phyloP scores from a whole-genome alignment of 2,329 filamentous ascomycete genomes.

The Alternaria gansuensis region DNA sequence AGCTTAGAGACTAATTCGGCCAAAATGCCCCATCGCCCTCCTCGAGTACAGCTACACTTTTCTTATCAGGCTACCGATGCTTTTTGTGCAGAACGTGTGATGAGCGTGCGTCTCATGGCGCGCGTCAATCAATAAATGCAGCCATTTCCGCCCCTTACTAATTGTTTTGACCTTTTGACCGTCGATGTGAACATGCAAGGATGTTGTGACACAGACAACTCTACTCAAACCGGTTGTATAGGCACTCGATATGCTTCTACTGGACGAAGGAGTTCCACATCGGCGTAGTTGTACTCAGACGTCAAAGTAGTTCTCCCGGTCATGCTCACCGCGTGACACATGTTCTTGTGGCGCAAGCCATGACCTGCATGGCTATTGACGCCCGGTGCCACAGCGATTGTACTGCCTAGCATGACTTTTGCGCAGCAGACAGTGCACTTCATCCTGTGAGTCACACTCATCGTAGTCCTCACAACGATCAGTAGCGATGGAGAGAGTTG shows the following conservation, averaged over 20 bases:
- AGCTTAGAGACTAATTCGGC: background rate
- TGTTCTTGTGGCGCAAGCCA: conserved; percentile 3
- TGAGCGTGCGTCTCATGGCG: conserved; percentile 2
- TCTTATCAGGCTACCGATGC: background rate
- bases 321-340: background rate
- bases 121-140: background rate
- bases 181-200: background rate
- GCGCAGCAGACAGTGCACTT: background rate
- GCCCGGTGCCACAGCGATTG: background rate
- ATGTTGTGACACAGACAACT: background rate
- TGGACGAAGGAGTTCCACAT: background rate
- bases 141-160: background rate
- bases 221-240: background rate
- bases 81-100: background rate
- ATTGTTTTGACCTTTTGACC: background rate
- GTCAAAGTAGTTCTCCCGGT: background rate
- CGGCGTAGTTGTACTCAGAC: background rate
- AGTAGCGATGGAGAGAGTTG: conserved; percentile 16
- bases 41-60: background rate
- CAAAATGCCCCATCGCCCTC: conserved; percentile 3
- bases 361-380: conserved; percentile 1
- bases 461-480: background rate
- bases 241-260: background rate
- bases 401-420: conserved; percentile 6
- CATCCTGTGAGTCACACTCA: conserved; percentile 1